These are phyloP conservation scores for Inonotus hispidus DNA, from an alignment of 1,284 basidiomycete genomes.

Conservation along the genomic window DNA sequence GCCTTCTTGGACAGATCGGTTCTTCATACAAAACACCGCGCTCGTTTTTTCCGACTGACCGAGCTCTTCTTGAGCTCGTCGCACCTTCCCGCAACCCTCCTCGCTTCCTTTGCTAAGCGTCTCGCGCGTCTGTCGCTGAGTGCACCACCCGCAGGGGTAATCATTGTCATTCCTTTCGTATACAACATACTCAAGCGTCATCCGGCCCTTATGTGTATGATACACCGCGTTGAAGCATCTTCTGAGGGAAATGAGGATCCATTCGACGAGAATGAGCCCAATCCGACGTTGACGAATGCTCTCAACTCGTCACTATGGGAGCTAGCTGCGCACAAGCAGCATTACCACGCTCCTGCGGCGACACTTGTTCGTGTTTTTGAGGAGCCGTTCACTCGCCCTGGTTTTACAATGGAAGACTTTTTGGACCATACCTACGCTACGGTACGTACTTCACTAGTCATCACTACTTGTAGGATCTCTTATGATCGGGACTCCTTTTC, in stretches of 20 bases:
- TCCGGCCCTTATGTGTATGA: constrained; percentile 88
- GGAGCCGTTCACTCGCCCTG: constrained; percentile 90
- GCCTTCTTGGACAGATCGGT: constrained; percentile 82
- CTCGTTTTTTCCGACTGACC: constrained; percentile 91
- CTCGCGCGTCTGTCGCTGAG: constrained; percentile 79
- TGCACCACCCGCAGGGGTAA: constrained; percentile 86
- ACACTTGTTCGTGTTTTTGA: constrained; percentile 83
- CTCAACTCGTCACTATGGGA: constrained; percentile 92
- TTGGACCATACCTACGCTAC: constrained; percentile 93
- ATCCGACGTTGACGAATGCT: constrained; percentile 77
- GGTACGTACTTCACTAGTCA: constrained; percentile 45
- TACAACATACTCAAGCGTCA: constrained; percentile 95
- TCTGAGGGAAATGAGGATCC: constrained; percentile 52
- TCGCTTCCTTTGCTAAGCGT: constrained; percentile 94
- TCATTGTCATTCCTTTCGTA: constrained; percentile 88
- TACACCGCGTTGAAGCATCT: constrained; percentile 61
- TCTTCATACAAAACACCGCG: constrained; percentile 88
- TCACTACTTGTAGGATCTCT: background rate
- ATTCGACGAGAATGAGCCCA: constrained; percentile 62
- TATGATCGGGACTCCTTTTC: background rate
- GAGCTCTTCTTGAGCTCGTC: constrained; percentile 92
- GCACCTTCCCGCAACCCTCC: constrained; percentile 81
- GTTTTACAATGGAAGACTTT: constrained; percentile 93
- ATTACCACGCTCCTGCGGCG: constrained; percentile 83
- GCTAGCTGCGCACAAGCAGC: constrained; percentile 70